These are phyloP conservation scores for Solanum habrochaites DNA, from an alignment of 257 asterid species.

Conservation along the genomic window DNA sequence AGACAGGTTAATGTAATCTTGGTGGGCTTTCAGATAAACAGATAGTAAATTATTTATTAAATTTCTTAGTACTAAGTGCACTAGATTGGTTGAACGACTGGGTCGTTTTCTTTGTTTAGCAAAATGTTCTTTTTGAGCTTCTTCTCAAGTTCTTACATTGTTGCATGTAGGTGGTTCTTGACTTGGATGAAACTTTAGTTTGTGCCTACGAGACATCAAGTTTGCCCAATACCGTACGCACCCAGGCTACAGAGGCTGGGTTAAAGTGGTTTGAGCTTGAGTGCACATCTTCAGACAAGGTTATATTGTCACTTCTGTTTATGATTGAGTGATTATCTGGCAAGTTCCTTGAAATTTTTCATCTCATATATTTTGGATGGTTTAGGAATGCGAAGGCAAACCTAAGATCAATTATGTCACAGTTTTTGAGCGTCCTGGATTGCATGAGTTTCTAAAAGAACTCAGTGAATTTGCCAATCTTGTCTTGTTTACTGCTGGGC, in stretches of 20 bases:
- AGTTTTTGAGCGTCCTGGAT: conserved; percentile 92
- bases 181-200: conserved; percentile 86
- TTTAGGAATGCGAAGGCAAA: conserved; percentile 68
- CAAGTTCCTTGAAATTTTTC: background rate
- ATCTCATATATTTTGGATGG: background rate
- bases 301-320: conserved; percentile 7
- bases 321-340: background rate
- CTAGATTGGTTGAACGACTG: background rate
- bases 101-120: background rate
- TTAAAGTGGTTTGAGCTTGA: conserved; percentile 80
- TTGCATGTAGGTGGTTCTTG: conserved; percentile 73
- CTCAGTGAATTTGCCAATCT: conserved; percentile 86
- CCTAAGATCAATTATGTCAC: conserved; percentile 90
- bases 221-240: conserved; percentile 54
- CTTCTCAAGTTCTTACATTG: conserved; percentile 2
- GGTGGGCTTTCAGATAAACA: background rate
- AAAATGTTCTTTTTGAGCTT: background rate
- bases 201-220: conserved; percentile 86
- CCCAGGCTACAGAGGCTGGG: conserved; percentile 86
- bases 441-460: conserved; percentile 58
- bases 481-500: conserved; percentile 90
- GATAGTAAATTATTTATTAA: background rate
- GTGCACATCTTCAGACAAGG: conserved; percentile 54
- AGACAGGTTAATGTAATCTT: background rate
- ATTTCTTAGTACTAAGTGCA: background rate